phyloP scores from a whole-genome alignment of 139 green algal genomes.

The Pedinophyceae sp. region DNA sequence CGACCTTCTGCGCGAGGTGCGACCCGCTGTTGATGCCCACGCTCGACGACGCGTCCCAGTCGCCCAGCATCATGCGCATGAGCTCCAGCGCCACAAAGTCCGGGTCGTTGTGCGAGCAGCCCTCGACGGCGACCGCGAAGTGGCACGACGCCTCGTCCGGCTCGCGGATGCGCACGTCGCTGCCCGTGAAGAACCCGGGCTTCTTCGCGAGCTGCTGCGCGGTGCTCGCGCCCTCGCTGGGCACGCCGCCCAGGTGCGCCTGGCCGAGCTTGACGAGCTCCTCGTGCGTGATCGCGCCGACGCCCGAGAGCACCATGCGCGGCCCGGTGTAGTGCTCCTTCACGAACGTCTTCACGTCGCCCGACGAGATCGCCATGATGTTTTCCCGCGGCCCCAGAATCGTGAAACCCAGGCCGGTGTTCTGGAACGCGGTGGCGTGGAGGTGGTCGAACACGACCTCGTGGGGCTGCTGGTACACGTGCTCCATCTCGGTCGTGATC shows the following conservation, averaged over 20 bases:
- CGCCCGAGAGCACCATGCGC: conserved; percentile 62
- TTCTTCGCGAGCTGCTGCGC: conserved; percentile 47
- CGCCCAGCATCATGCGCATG: conserved; percentile 63
- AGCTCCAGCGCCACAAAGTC: conserved; percentile 95
- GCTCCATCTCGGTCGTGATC: conserved; percentile 95
- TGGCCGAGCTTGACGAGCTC: conserved; percentile 67
- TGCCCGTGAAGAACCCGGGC: conserved; percentile 84
- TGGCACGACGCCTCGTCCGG: conserved; percentile 62
- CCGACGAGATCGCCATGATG: conserved; percentile 66
- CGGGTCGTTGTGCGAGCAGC: conserved; percentile 78
- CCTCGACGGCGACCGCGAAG: conserved; percentile 85
- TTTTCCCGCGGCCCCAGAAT: conserved; percentile 92
- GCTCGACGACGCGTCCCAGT: conserved; percentile 48
- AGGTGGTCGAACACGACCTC: conserved; percentile 93
- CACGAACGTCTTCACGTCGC: conserved; percentile 90
- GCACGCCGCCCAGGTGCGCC: conserved; percentile 42
- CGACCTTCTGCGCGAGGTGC: conserved; percentile 63
- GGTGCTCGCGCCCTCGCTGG: conserved; percentile 22
- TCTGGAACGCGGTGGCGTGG: conserved; percentile 97
- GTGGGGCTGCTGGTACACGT: conserved; percentile 49
- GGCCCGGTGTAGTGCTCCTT: conserved; percentile 82
- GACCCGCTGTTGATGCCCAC: conserved; percentile 30
- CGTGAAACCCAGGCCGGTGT: conserved; percentile 79
- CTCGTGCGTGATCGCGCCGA: conserved; percentile 89
- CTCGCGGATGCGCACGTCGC: conserved; percentile 81